Evolutionary conservation across 345 rosid genomes (phyloP).

Genomic region (Populus deltoides): DNA sequence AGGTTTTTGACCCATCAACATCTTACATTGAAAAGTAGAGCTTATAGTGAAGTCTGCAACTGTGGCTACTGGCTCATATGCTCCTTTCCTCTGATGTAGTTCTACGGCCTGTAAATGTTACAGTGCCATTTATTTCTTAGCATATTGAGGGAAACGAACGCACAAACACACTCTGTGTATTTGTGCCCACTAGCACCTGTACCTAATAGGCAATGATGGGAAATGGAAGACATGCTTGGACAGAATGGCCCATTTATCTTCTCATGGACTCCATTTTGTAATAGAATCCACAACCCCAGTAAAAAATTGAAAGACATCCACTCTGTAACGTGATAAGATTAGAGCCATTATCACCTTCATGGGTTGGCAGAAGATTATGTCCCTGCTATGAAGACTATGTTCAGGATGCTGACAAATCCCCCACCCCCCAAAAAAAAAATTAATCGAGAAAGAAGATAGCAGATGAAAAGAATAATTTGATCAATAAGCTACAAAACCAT

Average conservation of each 20-base stretch:
- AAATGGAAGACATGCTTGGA: constrained; percentile 18
- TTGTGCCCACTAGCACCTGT: constrained; percentile 42
- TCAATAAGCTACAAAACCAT: constrained; percentile 6
- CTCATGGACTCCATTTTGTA: constrained; percentile 4
- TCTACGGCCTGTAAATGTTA: constrained; percentile 13
- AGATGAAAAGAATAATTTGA: background rate
- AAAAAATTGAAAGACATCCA: background rate
- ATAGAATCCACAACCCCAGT: constrained; percentile 12
- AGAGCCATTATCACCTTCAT: constrained; percentile 35
- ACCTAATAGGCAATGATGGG: constrained; percentile 39
- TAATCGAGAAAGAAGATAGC: background rate
- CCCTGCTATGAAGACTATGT: constrained; percentile 30
- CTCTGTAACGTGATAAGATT: constrained; percentile 26
- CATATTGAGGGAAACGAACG: constrained; percentile 25
- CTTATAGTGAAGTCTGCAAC: constrained; percentile 26
- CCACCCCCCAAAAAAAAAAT: background rate
- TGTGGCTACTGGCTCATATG: constrained; percentile 15
- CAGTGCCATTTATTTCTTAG: constrained; percentile 18
- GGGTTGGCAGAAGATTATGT: constrained; percentile 29
- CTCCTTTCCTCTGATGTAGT: constrained; percentile 19
- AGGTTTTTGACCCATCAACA: constrained; percentile 64
- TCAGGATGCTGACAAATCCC: constrained; percentile 9
- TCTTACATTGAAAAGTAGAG: constrained; percentile 75
- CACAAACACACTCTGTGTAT: constrained; percentile 30
- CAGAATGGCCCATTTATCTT: constrained; percentile 23